A percentile compares a stretch with the other conserved stretches of the same genome.
phyloP scores from a whole-genome alignment of 2,329 filamentous ascomycete genomes.

The Paracorniculantispora psalliotae region DNA sequence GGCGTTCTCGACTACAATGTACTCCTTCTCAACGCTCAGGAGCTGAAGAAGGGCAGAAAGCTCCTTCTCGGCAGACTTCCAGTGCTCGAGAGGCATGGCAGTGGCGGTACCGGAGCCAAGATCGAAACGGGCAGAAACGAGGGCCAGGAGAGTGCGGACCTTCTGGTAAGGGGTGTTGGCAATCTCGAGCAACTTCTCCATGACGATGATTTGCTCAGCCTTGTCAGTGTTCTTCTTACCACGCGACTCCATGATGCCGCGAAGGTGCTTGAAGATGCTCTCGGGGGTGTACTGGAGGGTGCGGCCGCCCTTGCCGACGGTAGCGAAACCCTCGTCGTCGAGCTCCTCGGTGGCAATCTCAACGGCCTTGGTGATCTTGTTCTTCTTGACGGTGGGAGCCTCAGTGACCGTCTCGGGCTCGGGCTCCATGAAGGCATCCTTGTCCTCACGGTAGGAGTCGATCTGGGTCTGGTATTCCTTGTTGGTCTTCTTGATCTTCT shows the following conservation, averaged over 20 bases:
- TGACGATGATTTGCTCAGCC: conserved; percentile 87
- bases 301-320: conserved; percentile 83
- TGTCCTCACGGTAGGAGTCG: conserved; percentile 78
- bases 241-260: conserved; percentile 87
- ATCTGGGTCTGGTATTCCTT: conserved; percentile 88
- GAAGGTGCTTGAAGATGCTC: conserved; percentile 95
- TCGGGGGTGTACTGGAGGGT: conserved; percentile 90
- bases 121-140: conserved; percentile 93
- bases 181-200: conserved; percentile 94
- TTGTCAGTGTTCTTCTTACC: conserved; percentile 99
- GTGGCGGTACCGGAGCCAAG: conserved; percentile 70
- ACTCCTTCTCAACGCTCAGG: conserved; percentile 72
- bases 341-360: conserved; percentile 45
- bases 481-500: conserved; percentile 98
- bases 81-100: conserved; percentile 92
- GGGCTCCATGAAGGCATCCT: conserved; percentile 83
- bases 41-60: conserved; percentile 71
- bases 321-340: conserved; percentile 83
- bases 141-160: conserved; percentile 83
- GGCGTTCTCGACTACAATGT: conserved; percentile 82
- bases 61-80: conserved; percentile 91
- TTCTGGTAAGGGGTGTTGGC: conserved; percentile 87
- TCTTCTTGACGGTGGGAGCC: conserved; percentile 44
- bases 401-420: conserved; percentile 62
- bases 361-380: conserved; percentile 41